Conservation (phyloP, 2,329 filamentous ascomycete species). For the Alternaria infectoria region DNA sequence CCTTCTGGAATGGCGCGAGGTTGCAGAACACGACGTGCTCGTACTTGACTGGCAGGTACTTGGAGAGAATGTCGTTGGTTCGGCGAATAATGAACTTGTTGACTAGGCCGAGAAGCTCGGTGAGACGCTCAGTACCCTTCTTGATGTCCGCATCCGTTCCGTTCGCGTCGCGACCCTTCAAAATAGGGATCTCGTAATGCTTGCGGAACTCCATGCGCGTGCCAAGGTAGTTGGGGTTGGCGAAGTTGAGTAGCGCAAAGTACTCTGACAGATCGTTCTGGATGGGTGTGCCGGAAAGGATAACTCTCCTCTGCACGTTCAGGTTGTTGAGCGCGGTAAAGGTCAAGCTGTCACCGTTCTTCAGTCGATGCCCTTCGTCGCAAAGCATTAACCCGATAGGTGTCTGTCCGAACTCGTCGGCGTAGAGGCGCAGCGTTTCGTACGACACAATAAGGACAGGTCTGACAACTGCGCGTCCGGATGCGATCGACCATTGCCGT, state of each 20-base stretch:
- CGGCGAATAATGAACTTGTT: conserved; percentile 99
- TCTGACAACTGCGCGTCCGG: conserved; percentile 84
- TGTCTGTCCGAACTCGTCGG: conserved; percentile 86
- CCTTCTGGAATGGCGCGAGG: conserved; percentile 87
- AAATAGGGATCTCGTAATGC: conserved; percentile 88
- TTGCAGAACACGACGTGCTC: conserved; percentile 99
- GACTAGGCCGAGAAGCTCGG: conserved; percentile 81
- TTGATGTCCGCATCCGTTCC: conserved; percentile 82
- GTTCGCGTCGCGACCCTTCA: conserved; percentile 87
- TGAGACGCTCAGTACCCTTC: conserved; percentile 81
- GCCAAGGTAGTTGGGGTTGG: conserved; percentile 90
- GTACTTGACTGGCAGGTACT: conserved; percentile 97
- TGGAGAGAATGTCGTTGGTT: conserved; percentile 96
- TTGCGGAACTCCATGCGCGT: conserved; percentile 92
- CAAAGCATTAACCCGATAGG: conserved; percentile 92
- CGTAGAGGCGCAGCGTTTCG: conserved; percentile 90
- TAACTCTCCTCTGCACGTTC: conserved; percentile 89
- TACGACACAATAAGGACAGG: conserved; percentile 98
- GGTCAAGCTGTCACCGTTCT: conserved; percentile 95
- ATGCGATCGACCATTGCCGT: conserved; percentile 92
- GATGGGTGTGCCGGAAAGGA: conserved; percentile 94
- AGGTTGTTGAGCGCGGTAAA: conserved; percentile 89
- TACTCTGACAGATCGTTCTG: conserved; percentile 99
- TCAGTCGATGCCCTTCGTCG: conserved; percentile 94
- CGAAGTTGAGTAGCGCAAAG: conserved; percentile 93